These are phyloP conservation scores for Hordeum pubiflorum DNA, from an alignment of 202 grass and related monocot species.

Conservation along the genomic window DNA sequence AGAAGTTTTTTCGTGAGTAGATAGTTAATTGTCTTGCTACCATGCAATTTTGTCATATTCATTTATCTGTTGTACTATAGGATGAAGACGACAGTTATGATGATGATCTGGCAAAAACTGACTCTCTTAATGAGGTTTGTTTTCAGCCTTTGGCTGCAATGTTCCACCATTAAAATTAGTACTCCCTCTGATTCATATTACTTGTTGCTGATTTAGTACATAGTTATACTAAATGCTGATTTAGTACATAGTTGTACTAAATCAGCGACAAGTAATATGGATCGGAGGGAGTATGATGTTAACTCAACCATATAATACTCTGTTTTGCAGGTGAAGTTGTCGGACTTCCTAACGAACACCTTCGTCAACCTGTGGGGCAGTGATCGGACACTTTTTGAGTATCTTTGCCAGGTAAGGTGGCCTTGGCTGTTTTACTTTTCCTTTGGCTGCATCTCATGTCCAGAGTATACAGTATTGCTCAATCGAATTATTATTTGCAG, in stretches of 20 bases:
- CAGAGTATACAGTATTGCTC: background rate
- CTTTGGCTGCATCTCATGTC: background rate
- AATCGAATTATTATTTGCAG: conserved; percentile 35
- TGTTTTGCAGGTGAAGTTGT: conserved; percentile 59
- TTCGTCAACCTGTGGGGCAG: conserved; percentile 51
- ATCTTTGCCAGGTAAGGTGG: conserved; percentile 66
- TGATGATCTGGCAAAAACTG: conserved; percentile 71
- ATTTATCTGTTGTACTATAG: conserved; percentile 19
- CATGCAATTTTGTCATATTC: background rate
- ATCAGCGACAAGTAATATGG: too few species aligned
- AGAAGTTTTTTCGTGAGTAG: background rate
- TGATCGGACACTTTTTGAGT: conserved; percentile 61
- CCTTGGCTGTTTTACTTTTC: background rate
- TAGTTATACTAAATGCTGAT: too few species aligned
- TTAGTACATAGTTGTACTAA: too few species aligned
- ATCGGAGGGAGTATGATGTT: background rate
- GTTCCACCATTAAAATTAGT: background rate
- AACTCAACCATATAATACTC: background rate
- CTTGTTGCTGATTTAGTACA: too few species aligned
- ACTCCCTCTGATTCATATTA: background rate
- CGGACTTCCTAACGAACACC: conserved; percentile 56
- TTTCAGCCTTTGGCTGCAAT: conserved; percentile 8
- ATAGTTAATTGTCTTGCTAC: background rate
- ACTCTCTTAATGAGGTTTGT: conserved; percentile 77
- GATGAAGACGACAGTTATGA: conserved; percentile 64